These are phyloP conservation scores for Sungouiella thailandica DNA, from an alignment of 805 yeast species.

Conservation along the genomic window DNA sequence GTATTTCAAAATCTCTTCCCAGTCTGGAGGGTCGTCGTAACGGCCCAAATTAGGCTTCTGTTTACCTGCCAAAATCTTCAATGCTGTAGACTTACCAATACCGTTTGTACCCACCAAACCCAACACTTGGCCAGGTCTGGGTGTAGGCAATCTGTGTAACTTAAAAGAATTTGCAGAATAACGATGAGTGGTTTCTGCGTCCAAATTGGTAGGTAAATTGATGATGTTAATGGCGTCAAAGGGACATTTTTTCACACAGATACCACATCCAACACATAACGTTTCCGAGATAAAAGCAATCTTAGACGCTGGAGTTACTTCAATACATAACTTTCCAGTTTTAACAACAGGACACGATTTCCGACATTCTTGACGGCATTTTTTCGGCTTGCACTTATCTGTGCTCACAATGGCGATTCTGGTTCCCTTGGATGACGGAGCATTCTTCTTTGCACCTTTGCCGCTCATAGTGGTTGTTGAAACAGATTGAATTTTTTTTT, in stretches of 20 bases:
- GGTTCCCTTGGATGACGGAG: slow-evolving; percentile 36
- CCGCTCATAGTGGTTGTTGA: slow-evolving; percentile 12
- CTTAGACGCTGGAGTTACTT: slow-evolving; percentile 84
- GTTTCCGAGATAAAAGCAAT: slow-evolving; percentile 90
- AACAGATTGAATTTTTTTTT: background rate
- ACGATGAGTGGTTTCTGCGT: slow-evolving; percentile 89
- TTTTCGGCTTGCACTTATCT: slow-evolving; percentile 96
- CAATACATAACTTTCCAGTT: slow-evolving; percentile 96
- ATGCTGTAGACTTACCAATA: slow-evolving; percentile 97
- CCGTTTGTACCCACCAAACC: slow-evolving; percentile 99
- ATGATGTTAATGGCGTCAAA: slow-evolving; percentile 95
- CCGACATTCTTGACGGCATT: slow-evolving; percentile 97
- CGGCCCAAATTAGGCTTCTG: slow-evolving; percentile 95
- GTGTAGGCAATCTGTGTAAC: slow-evolving; percentile 94
- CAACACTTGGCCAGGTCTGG: slow-evolving; percentile 97
- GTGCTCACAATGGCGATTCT: slow-evolving; percentile 95
- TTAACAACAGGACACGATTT: slow-evolving; percentile 97
- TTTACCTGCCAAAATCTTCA: slow-evolving; percentile 94
- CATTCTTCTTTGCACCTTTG: slow-evolving; percentile 15
- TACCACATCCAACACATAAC: slow-evolving; percentile 98
- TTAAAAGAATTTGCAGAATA: slow-evolving; percentile 97
- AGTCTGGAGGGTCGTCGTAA: slow-evolving; percentile 94
- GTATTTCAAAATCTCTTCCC: slow-evolving; percentile 87
- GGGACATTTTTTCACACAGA: slow-evolving; percentile 97
- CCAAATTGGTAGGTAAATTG: slow-evolving; percentile 93